Evolutionary conservation across 2,329 filamentous ascomycete genomes (phyloP).

Genomic region (Aureobasidium sp.): DNA sequence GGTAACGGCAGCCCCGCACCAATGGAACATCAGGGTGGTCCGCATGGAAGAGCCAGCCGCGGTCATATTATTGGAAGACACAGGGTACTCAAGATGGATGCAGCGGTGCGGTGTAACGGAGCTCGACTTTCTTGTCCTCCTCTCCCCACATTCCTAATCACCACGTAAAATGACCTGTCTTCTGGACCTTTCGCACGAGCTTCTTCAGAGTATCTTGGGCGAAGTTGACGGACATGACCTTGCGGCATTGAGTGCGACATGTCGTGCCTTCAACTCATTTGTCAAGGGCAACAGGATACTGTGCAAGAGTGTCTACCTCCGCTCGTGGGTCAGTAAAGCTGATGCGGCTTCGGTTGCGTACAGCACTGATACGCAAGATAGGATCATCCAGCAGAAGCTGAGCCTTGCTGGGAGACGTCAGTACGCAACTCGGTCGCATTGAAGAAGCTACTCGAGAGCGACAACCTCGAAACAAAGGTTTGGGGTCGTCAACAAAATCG

Average conservation of each 20-base stretch:
- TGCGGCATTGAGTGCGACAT: conserved; percentile 42
- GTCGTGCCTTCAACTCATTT: conserved; percentile 44
- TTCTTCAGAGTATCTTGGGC: conserved; percentile 52
- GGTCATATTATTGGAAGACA: not conserved
- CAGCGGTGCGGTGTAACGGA: not conserved
- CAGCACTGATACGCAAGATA: not conserved
- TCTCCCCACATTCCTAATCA: too few relatives aligned
- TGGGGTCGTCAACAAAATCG: not conserved
- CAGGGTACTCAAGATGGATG: not conserved
- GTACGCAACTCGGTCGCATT: conserved; percentile 29
- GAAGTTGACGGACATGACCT: conserved; percentile 51
- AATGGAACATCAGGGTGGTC: conserved; percentile 2
- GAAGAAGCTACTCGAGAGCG: conserved; percentile 38
- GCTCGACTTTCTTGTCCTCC: not conserved
- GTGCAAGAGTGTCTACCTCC: conserved; percentile 54
- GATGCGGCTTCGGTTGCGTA: conserved; percentile 13
- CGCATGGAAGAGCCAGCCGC: not conserved
- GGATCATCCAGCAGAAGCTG: conserved; percentile 13
- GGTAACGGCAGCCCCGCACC: not conserved
- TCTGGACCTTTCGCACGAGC: conserved; percentile 50
- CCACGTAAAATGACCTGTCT: conserved; percentile 26
- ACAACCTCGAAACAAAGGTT: conserved; percentile 32
- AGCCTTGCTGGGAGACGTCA: conserved; percentile 29
- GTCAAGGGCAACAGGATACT: conserved; percentile 51
- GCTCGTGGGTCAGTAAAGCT: not conserved